These are phyloP conservation scores for Selaginella moellendorffii DNA, from an alignment of 75 land plant species.

Conservation along the genomic window DNA sequence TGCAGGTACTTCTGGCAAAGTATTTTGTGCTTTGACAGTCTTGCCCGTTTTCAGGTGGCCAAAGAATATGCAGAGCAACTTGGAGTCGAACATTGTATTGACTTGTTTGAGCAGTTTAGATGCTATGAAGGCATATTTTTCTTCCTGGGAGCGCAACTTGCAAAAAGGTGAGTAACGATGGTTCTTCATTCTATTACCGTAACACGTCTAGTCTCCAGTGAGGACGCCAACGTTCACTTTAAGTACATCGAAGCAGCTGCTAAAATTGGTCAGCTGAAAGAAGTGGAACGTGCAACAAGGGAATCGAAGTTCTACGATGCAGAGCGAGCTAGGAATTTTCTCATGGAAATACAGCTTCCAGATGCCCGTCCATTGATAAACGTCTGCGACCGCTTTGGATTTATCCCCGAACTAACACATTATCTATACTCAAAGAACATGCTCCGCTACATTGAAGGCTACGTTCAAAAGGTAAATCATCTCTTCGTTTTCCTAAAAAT, in stretches of 20 bases:
- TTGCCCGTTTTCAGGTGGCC: slow-evolving; percentile 50
- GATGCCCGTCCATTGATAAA: slow-evolving; percentile 6
- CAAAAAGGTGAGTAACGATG: slow-evolving; percentile 48
- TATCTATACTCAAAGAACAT: slow-evolving; percentile 23
- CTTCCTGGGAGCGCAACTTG: slow-evolving; percentile 78
- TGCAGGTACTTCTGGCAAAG: slow-evolving; percentile 45
- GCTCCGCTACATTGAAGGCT: slow-evolving; percentile 41
- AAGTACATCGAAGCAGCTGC: slow-evolving; percentile 9
- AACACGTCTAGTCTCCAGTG: too few relatives aligned
- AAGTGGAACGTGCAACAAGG: slow-evolving; percentile 17
- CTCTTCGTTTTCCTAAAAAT: not conserved
- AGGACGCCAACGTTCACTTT: not conserved
- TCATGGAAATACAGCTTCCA: slow-evolving; percentile 4
- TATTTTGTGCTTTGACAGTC: too few relatives aligned
- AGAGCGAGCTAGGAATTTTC: slow-evolving; percentile 77
- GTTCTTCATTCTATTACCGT: too few relatives aligned
- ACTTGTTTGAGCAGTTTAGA: slow-evolving; percentile 88
- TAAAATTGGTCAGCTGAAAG: slow-evolving; percentile 2
- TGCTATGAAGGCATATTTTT: slow-evolving; percentile 89
- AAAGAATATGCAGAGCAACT: slow-evolving; percentile 94
- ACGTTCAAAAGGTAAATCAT: slow-evolving; percentile 82
- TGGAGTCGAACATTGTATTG: slow-evolving; percentile 77
- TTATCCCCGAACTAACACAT: slow-evolving; percentile 2
- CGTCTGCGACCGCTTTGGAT: slow-evolving; percentile 6
- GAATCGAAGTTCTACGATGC: slow-evolving; percentile 95